Conservation (phyloP, 164 flowering plant genomes). For the Annona cherimola region DNA sequence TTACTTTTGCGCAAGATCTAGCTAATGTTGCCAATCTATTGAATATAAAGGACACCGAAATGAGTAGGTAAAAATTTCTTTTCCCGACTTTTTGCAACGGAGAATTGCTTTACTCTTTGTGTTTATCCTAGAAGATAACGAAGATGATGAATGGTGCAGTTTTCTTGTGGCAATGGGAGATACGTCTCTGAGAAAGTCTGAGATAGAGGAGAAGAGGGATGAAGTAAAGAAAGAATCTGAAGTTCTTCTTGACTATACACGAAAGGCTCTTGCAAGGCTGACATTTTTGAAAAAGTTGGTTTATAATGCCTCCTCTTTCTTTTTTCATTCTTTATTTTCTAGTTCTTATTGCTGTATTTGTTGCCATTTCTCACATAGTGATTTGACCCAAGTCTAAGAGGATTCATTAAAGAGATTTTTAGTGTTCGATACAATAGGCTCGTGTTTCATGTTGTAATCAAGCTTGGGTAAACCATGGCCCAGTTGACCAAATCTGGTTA, state of each 20-base stretch:
- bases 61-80: slow-evolving; percentile 61
- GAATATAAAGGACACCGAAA: slow-evolving; percentile 88
- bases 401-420: too few species aligned
- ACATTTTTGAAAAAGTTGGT: slow-evolving; percentile 84
- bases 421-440: too few species aligned
- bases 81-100: neutral
- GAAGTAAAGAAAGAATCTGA: slow-evolving; percentile 84
- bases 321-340: too few species aligned
- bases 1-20: slow-evolving; percentile 72
- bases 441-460: too few species aligned
- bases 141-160: slow-evolving; percentile 26
- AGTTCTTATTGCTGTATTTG: too few species aligned
- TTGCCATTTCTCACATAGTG: too few species aligned
- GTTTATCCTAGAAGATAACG: neutral
- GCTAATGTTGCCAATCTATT: slow-evolving; percentile 88
- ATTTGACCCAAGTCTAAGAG: too few species aligned
- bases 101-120: neutral
- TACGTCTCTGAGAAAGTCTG: slow-evolving; percentile 75
- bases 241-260: slow-evolving; percentile 81
- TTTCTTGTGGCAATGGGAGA: slow-evolving; percentile 94
- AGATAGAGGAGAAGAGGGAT: slow-evolving; percentile 88
- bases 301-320: neutral
- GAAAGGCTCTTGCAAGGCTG: slow-evolving; percentile 82
- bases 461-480: too few species aligned
- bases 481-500: too few species aligned